A percentile compares a stretch with the other conserved stretches of the same genome.
Evolutionary conservation across 2,329 filamentous ascomycete genomes (phyloP).

Genomic region (Parascedosporium putredinis): DNA sequence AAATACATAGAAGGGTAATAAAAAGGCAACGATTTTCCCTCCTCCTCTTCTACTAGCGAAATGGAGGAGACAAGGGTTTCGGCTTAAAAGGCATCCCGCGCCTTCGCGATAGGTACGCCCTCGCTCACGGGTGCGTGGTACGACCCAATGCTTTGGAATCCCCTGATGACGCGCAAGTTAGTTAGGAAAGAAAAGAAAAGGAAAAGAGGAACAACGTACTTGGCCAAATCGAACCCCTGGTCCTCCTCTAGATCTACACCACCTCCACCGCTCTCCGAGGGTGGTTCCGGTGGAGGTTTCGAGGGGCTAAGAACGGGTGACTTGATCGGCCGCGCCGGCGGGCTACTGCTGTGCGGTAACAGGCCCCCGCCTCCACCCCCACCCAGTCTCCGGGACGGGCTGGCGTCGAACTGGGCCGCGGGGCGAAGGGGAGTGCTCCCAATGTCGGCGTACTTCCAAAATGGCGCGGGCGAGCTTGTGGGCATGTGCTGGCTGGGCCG

Average conservation of each 20-base stretch:
- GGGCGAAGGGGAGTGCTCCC: conserved; percentile 58
- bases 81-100: conserved; percentile 11
- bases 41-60: no score
- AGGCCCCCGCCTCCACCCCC: no score
- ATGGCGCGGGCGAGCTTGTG: conserved; percentile 73
- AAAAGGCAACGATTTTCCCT: neutral
- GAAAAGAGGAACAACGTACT: conserved; percentile 28
- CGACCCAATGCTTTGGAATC: conserved; percentile 55
- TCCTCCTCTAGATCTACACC: conserved; percentile 33
- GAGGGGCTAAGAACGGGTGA: conserved; percentile 44
- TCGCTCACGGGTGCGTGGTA: conserved; percentile 47
- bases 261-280: conserved; percentile 22
- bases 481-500: conserved; percentile 78
- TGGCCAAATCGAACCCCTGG: conserved; percentile 47
- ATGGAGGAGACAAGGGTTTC: neutral
- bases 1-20: neutral
- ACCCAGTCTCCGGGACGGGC: conserved; percentile 41
- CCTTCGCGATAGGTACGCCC: conserved; percentile 32
- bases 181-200: neutral
- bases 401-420: conserved; percentile 40
- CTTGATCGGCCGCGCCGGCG: conserved; percentile 36
- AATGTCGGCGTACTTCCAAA: conserved; percentile 79
- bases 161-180: conserved; percentile 26
- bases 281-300: conserved; percentile 13
- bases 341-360: conserved; percentile 50